Evolutionary conservation across 2,329 filamentous ascomycete genomes (phyloP).

Genomic region (Fusarium tanahbumbuense): DNA sequence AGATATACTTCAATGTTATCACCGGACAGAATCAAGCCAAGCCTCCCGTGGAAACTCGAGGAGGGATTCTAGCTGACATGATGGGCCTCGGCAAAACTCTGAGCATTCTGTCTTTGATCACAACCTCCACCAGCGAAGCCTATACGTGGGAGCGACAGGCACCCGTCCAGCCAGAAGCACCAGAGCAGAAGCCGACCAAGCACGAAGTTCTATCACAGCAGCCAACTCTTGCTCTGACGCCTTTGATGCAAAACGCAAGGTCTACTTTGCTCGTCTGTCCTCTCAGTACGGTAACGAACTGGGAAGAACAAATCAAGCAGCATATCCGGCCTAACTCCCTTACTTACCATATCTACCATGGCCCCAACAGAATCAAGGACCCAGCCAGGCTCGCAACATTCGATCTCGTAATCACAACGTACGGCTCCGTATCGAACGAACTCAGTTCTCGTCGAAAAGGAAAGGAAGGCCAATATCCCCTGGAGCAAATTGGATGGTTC

Average conservation of each 20-base stretch:
- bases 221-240: slow-evolving; percentile 60
- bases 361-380: slow-evolving; percentile 78
- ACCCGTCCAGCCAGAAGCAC: slow-evolving; percentile 62
- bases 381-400: slow-evolving; percentile 74
- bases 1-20: slow-evolving; percentile 83
- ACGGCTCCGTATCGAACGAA: slow-evolving; percentile 87
- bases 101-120: slow-evolving; percentile 83
- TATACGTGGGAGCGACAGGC: slow-evolving; percentile 67
- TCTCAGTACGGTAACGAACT: slow-evolving; percentile 91
- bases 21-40: slow-evolving; percentile 73
- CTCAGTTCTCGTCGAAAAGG: slow-evolving; percentile 71
- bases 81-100: slow-evolving; percentile 92
- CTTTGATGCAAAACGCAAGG: slow-evolving; percentile 74
- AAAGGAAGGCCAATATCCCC: slow-evolving; percentile 70
- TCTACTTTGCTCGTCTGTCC: slow-evolving; percentile 90
- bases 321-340: slow-evolving; percentile 76
- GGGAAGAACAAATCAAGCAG: slow-evolving; percentile 90
- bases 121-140: slow-evolving; percentile 72
- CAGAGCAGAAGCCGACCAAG: slow-evolving; percentile 54
- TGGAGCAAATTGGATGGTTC: slow-evolving; percentile 89
- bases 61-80: slow-evolving; percentile 84
- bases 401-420: slow-evolving; percentile 92
- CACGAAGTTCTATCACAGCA: slow-evolving; percentile 50
- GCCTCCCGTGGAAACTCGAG: slow-evolving; percentile 74
- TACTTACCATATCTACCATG: slow-evolving; percentile 87